Conservation (phyloP, 2,329 filamentous ascomycete species). For the Grosmannia huntii region DNA sequence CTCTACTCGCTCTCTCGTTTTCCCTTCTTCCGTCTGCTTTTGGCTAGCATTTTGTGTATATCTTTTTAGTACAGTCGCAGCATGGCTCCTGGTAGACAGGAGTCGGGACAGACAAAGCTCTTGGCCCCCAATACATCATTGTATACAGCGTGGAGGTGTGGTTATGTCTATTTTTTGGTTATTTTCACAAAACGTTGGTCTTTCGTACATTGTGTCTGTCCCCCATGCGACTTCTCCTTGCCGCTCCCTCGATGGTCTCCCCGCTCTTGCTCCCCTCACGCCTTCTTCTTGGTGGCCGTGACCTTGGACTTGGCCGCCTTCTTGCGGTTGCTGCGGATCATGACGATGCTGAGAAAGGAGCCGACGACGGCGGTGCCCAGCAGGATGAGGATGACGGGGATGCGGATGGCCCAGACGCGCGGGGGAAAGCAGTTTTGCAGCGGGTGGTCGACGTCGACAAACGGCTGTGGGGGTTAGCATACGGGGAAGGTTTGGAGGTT, state of each 20-base stretch:
- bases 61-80: not conserved
- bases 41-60: conserved; percentile 1
- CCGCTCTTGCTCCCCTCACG: conserved; percentile 24
- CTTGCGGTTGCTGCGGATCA: conserved; percentile 98
- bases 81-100: not conserved
- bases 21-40: not conserved
- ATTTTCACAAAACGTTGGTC: too few species aligned
- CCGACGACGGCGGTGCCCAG: conserved; percentile 88
- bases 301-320: conserved; percentile 89
- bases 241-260: too few species aligned
- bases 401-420: conserved; percentile 96
- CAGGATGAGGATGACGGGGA: conserved; percentile 91
- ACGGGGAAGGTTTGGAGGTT: not conserved
- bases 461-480: conserved; percentile 49
- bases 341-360: conserved; percentile 89
- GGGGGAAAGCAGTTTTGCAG: conserved; percentile 93
- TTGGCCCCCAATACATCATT: not conserved
- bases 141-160: not conserved
- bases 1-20: not conserved
- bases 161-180: not conserved
- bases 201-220: too few species aligned
- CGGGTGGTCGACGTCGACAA: conserved; percentile 88
- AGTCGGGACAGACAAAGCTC: not conserved
- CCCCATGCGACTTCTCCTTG: too few species aligned
- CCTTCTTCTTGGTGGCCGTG: conserved; percentile 66